Percentiles rank a stretch among this genome's conserved stretches.
These are phyloP conservation scores for Mucor piriformis DNA, from an alignment of 371 early-diverging fungal species.

Conservation along the genomic window DNA sequence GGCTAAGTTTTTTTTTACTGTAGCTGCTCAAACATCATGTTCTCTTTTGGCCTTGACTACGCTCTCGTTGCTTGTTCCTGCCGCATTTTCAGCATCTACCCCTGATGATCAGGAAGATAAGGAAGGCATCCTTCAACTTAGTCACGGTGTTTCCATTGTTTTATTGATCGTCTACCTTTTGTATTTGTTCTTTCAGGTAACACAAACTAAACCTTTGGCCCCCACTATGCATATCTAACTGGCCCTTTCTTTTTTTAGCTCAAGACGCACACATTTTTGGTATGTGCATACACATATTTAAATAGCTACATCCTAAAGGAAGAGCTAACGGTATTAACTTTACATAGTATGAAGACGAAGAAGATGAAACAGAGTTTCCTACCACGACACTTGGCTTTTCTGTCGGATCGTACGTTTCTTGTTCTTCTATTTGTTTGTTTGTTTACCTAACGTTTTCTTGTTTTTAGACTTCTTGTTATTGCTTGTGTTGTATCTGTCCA, in stretches of 20 bases:
- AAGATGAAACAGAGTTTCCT: conserved; percentile 53
- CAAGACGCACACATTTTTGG: conserved; percentile 69
- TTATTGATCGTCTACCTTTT: conserved; percentile 74
- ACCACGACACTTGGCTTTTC: conserved; percentile 53
- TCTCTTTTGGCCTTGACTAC: conserved; percentile 78
- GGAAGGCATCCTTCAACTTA: conserved; percentile 58
- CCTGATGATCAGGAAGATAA: conserved; percentile 34
- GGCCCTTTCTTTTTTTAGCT: conserved; percentile 34
- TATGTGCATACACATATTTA: conserved; percentile 28
- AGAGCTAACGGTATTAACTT: too few species aligned
- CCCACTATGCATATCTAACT: neutral
- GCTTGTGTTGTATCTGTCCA: conserved; percentile 72
- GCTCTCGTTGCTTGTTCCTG: conserved; percentile 77
- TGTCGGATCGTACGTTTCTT: conserved; percentile 27
- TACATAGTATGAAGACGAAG: conserved; percentile 51
- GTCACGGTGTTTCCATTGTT: conserved; percentile 74
- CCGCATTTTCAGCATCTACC: conserved; percentile 65
- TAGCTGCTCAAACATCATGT: conserved; percentile 77
- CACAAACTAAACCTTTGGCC: neutral
- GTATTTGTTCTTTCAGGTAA: conserved; percentile 72
- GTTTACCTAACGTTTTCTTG: neutral
- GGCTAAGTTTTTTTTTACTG: neutral
- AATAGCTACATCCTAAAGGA: too few species aligned
- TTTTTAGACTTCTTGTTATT: conserved; percentile 42
- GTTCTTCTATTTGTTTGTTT: conserved; percentile 2